A percentile compares a stretch with the other conserved stretches of the same genome.
These are phyloP conservation scores for Acacia confusa DNA, from an alignment of 306 rosid species.

Conservation along the genomic window DNA sequence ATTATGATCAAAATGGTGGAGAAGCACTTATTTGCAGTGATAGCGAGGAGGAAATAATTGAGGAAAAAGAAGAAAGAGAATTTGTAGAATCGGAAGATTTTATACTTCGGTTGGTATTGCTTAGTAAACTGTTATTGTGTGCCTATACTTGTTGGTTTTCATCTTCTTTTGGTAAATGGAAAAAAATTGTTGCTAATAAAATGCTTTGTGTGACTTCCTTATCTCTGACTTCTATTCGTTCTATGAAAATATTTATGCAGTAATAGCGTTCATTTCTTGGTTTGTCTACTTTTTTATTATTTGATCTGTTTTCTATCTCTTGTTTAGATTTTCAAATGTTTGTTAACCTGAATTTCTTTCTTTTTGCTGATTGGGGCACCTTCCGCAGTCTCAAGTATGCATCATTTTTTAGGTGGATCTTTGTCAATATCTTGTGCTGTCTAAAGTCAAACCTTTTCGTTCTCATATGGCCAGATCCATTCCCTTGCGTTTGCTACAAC, in stretches of 20 bases:
- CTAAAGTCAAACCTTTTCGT: neutral
- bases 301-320: neutral
- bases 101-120: constrained; percentile 76
- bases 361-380: neutral
- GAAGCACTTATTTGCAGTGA: constrained; percentile 99
- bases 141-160: constrained; percentile 18
- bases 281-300: neutral
- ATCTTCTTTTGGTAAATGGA: constrained; percentile 14
- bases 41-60: constrained; percentile 90
- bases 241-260: neutral
- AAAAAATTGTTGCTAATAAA: neutral
- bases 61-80: constrained; percentile 87
- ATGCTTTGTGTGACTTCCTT: neutral
- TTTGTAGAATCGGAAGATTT: constrained; percentile 91
- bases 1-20: constrained; percentile 96
- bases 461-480: neutral
- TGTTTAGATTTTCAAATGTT: neutral
- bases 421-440: neutral
- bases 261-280: neutral
- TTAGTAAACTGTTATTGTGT: constrained; percentile 32
- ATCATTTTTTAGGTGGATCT: constrained; percentile 6
- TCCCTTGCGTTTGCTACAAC: neutral
- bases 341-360: neutral
- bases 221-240: neutral
- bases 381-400: neutral